phyloP scores from a whole-genome alignment of 768 basidiomycete species.

The Lactifluus volemus region DNA sequence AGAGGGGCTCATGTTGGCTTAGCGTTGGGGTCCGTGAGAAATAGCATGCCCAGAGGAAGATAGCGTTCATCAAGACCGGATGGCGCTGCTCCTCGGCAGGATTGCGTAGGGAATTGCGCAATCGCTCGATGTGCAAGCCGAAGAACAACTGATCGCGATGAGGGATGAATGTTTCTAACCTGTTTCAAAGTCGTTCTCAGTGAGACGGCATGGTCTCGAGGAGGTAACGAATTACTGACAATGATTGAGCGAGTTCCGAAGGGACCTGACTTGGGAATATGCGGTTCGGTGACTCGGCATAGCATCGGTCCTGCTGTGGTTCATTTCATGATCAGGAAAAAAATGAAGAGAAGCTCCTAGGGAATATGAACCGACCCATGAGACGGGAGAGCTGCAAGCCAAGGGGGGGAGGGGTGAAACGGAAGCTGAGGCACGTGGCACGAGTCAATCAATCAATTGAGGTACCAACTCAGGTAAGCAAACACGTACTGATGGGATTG shows the following conservation, averaged over 20 bases:
- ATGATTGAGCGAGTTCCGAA: conserved; percentile 53
- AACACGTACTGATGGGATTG: conserved; percentile 32
- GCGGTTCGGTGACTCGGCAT: conserved; percentile 3
- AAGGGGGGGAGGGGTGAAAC: conserved; percentile 12
- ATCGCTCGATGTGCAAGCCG: conserved; percentile 55
- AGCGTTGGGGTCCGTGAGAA: conserved; percentile 64
- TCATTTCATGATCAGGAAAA: background rate
- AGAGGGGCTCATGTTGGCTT: conserved; percentile 63
- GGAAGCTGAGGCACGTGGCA: background rate
- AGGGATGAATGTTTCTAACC: conserved; percentile 66
- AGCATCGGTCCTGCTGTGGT: conserved; percentile 3
- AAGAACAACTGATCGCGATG: conserved; percentile 71
- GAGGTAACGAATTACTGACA: conserved; percentile 35
- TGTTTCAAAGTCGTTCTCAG: conserved; percentile 25
- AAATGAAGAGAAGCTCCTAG: background rate
- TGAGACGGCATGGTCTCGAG: background rate
- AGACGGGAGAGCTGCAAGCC: conserved; percentile 10
- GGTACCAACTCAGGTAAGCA: conserved; percentile 40
- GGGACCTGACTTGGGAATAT: conserved; percentile 40
- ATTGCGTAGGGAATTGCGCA: conserved; percentile 51
- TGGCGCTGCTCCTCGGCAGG: conserved; percentile 57
- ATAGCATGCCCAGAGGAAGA: conserved; percentile 79
- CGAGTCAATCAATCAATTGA: background rate
- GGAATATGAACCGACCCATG: conserved; percentile 2
- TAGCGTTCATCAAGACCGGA: conserved; percentile 68